Evolutionary conservation across 208 protist genomes (phyloP), one percentile per base, ranked within the genome.

Genomic region (Wallacemonas sp.): DNA sequence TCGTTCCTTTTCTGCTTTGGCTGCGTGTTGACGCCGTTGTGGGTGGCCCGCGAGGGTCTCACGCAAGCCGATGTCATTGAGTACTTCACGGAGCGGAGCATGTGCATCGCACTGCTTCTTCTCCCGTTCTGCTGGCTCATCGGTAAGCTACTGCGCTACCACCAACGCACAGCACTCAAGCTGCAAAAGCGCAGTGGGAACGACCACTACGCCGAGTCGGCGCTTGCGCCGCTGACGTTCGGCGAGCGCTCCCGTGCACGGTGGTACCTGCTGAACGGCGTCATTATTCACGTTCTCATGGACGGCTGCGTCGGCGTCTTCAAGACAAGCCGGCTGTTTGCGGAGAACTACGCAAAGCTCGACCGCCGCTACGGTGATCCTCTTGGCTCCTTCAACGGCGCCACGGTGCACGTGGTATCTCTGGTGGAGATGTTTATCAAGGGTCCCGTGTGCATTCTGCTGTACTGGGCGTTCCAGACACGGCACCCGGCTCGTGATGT

Each of bases 231-330:
- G 17, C 68, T 81, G 17, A 73, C 73, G 5, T 80, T 71, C 44
- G 70, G 61, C 26, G 81, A 93, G 69, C 80, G 87, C 22, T 69
- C 69, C 1, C 83, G 78, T 15, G 82, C 80, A 1, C 71, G 83
- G 39, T 93, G 87, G 87, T 93, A 93, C 68, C 66, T 93, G 48
- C 71, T 87, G 21, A 93, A 90, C 70, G 87, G 80, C 34, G 50
- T 89, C 33, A 75, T 90, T 27, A 85, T 89, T 34, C 83, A 89
- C 67, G 81, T 89, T 8, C 38, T 89, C 17, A 81, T 93, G 80
- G 87, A 89, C 55, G 87, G 82, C 46, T 76, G 71, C 60, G 68
- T 85, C 12, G 83, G 87, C 17, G 73, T 84, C 17, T 89, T 93
- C 70, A 85, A 90, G 57, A 69, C 71, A 15, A 87, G 74, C 54